phyloP scores from a whole-genome alignment of 495 filamentous ascomycete genomes.

The Podospora comata region DNA sequence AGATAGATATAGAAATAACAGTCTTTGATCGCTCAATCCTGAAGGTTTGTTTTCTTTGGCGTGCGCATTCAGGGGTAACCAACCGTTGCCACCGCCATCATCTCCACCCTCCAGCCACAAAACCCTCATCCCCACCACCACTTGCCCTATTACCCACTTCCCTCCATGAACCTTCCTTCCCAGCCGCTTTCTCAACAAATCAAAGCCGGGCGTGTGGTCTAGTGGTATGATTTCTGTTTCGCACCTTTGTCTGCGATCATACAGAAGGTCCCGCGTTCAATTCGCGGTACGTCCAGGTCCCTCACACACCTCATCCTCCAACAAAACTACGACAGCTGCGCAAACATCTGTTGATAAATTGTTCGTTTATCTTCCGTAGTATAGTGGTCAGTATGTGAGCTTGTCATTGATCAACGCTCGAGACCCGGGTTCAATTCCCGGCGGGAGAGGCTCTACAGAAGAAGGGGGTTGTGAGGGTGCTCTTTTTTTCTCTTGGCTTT shows the following conservation, averaged over 20 bases:
- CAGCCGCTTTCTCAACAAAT: background rate
- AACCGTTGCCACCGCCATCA: background rate
- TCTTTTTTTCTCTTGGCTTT: background rate
- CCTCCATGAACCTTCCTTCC: background rate
- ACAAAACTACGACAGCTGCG: slow-evolving; percentile 1
- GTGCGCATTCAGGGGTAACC: background rate
- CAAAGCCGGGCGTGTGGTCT: slow-evolving; percentile 2
- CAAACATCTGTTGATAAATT: background rate
- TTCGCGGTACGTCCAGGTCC: slow-evolving; percentile 2
- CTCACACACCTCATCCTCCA: background rate
- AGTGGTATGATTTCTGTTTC: slow-evolving; percentile 9
- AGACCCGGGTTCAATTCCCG: slow-evolving; percentile 12
- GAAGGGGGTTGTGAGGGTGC: background rate
- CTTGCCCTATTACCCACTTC: background rate
- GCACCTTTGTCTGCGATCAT: background rate
- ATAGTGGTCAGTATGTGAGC: slow-evolving; percentile 12
- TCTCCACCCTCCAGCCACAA: background rate
- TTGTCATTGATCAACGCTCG: slow-evolving; percentile 10
- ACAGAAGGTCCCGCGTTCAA: slow-evolving; percentile 8
- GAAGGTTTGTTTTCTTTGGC: background rate
- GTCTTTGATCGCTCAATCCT: background rate
- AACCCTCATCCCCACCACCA: slow-evolving; percentile 3
- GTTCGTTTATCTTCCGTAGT: slow-evolving; percentile 8
- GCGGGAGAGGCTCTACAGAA: background rate
- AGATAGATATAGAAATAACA: background rate